Evolutionary conservation across 352 stramenopile species (phyloP).

Genomic region (Phytophthora podocarpi): DNA sequence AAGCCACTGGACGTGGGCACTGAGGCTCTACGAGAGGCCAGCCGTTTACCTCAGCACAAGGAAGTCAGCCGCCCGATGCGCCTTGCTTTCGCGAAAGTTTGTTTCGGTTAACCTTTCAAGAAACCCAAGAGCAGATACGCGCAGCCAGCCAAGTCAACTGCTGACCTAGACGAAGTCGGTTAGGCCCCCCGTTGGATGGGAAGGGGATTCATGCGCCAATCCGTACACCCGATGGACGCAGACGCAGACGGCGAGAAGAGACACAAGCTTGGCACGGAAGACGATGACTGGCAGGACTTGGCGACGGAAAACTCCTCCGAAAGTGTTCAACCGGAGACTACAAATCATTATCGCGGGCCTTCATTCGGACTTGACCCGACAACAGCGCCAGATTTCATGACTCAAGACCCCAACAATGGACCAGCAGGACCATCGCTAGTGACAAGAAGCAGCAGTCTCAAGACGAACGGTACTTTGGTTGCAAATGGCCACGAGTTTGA

Average conservation of each 20-base stretch:
- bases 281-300: constrained; percentile 33
- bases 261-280: constrained; percentile 22
- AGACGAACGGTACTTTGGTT: constrained; percentile 22
- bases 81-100: constrained; percentile 18
- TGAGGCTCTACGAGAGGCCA: constrained; percentile 8
- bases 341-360: constrained; percentile 12
- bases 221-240: constrained; percentile 67
- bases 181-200: constrained; percentile 36
- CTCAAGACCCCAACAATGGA: constrained; percentile 4
- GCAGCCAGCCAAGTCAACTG: constrained; percentile 2
- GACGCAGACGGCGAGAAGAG: constrained; percentile 16
- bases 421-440: constrained; percentile 7
- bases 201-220: constrained; percentile 66
- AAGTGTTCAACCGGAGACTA: constrained; percentile 13
- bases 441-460: constrained; percentile 18
- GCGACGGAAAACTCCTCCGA: constrained; percentile 39
- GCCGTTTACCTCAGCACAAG: no score
- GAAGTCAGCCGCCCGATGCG: constrained; percentile 24
- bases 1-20: not conserved
- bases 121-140: constrained; percentile 8
- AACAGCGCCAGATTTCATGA: constrained; percentile 22
- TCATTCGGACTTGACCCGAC: constrained; percentile 10
- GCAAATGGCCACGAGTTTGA: constrained; percentile 12
- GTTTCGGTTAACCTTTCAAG: constrained; percentile 5
- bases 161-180: constrained; percentile 13